These are phyloP conservation scores for Salvia hispanica DNA, from an alignment of 257 asterid species.

Conservation along the genomic window DNA sequence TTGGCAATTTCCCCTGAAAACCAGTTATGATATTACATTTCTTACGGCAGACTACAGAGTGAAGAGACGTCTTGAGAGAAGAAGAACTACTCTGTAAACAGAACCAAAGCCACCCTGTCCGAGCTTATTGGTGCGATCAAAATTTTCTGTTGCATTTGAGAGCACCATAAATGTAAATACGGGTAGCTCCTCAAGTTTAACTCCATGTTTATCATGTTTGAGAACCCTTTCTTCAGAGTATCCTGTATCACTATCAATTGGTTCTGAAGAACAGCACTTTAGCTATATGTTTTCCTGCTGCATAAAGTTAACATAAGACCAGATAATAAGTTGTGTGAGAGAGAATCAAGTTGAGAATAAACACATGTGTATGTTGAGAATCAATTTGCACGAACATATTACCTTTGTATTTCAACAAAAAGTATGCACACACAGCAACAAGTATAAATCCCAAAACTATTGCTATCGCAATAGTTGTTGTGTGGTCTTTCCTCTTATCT, in stretches of 20 bases:
- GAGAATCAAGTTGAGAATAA: too few species aligned
- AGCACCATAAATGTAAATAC: slow-evolving; percentile 23
- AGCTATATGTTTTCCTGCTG: slow-evolving; percentile 12
- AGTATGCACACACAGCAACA: neutral
- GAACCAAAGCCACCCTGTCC: slow-evolving; percentile 44
- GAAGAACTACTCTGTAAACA: slow-evolving; percentile 31
- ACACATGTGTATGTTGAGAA: too few species aligned
- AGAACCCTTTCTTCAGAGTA: slow-evolving; percentile 4
- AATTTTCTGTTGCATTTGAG: slow-evolving; percentile 31
- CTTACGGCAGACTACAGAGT: neutral
- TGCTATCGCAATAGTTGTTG: slow-evolving; percentile 11
- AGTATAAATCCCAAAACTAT: slow-evolving; percentile 6
- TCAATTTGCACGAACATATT: neutral
- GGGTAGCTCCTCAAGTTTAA: slow-evolving; percentile 31
- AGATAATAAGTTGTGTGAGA: too few species aligned
- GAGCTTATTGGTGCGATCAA: slow-evolving; percentile 21
- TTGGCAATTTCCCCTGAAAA: slow-evolving; percentile 40
- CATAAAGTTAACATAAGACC: neutral
- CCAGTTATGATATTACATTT: neutral
- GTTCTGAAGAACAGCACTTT: neutral
- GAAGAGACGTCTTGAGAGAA: neutral
- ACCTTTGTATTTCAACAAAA: slow-evolving; percentile 28
- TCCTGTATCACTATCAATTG: neutral
- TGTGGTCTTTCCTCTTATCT: slow-evolving; percentile 17
- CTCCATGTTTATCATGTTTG: slow-evolving; percentile 13